phyloP scores from a whole-genome alignment of 1,284 basidiomycete genomes.

The Fomitiporia mediterranea region DNA sequence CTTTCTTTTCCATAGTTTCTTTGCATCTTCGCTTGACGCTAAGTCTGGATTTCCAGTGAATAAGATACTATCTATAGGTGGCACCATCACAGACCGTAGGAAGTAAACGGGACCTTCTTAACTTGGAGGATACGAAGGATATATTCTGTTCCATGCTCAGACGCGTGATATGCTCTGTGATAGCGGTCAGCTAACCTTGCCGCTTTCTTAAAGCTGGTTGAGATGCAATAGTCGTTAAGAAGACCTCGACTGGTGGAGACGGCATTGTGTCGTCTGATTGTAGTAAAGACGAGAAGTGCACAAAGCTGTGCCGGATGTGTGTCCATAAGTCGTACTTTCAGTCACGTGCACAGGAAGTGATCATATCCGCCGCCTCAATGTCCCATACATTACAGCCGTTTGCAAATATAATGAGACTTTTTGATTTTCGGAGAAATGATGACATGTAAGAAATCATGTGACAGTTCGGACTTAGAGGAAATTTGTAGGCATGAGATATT shows the following conservation, averaged over 20 bases:
- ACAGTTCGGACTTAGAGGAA: too few species aligned
- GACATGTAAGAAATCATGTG: too few species aligned
- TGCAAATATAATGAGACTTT: too few species aligned
- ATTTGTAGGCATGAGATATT: too few species aligned
- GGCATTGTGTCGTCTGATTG: too few species aligned
- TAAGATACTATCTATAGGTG: neutral
- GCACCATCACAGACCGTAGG: constrained; percentile 40
- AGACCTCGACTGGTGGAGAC: constrained; percentile 72
- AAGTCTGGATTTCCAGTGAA: constrained; percentile 40
- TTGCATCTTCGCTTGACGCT: constrained; percentile 75
- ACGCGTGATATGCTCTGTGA: neutral
- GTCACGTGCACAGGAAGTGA: too few species aligned
- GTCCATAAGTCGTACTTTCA: too few species aligned
- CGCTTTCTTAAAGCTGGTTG: constrained; percentile 69
- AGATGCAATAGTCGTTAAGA: constrained; percentile 80
- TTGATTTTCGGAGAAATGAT: too few species aligned
- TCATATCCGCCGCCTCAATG: too few species aligned
- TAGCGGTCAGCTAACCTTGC: constrained; percentile 47
- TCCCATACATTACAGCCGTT: too few species aligned
- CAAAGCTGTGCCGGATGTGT: too few species aligned
- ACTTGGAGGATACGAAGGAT: constrained; percentile 71
- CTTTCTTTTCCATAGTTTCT: constrained; percentile 73
- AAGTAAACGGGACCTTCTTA: constrained; percentile 75
- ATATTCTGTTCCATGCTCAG: constrained; percentile 45
- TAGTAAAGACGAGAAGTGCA: too few species aligned